Base-by-base conservation (phyloP, 139 green algal species). In the Spirogloea muscicola region DNA sequence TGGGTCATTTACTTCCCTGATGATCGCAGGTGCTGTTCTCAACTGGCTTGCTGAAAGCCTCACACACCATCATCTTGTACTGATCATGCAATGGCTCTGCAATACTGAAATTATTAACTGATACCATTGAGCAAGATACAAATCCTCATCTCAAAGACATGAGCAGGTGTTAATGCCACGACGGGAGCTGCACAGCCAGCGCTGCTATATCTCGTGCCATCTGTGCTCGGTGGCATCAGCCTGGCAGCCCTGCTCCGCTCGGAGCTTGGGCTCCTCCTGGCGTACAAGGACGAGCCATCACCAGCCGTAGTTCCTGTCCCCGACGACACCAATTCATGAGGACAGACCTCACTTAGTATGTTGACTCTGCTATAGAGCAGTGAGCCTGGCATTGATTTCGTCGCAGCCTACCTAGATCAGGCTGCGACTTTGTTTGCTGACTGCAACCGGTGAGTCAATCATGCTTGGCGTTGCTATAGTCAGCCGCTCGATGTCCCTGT, bases 181-280 rank as follows among this genome's bases (percentile, higher is more conserved):
- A 74, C 72, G 3, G 41, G 60, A 1, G 72, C 72, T 13, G 61
- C 72, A 1, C 72, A 80, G 43, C 72, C 72, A 2, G 72, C 72
- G 3, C 60, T 80, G 40, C 61, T 80, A 34, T 80, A 75, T 33
- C 64, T 80, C 41, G 72, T 80, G 38, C 72, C 72, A 38, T 38
- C 70, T 16, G 2, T 72, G 43, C 70, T 79, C 34, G 29, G 44
- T 27, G 68, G 68, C 9, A 51, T 69, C 16, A 27, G 16, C 6
- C 38, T 33, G 10, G 51, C 39, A 29, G 68, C 68, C 16, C 13
- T 70, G 13, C 3, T 33, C 0, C 1, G 49, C 13, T 42, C 38
- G 10, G 68, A 76, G 49, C 37, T 52, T 3, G 29, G 34, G 31
- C 18, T 49, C 18, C 33, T 76, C 0, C 31, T 76, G 41, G 39